Percentiles rank a stretch among this genome's conserved stretches.
These are phyloP conservation scores for Nakazawaea ishiwadae DNA, from an alignment of 805 yeast species.

Conservation along the genomic window DNA sequence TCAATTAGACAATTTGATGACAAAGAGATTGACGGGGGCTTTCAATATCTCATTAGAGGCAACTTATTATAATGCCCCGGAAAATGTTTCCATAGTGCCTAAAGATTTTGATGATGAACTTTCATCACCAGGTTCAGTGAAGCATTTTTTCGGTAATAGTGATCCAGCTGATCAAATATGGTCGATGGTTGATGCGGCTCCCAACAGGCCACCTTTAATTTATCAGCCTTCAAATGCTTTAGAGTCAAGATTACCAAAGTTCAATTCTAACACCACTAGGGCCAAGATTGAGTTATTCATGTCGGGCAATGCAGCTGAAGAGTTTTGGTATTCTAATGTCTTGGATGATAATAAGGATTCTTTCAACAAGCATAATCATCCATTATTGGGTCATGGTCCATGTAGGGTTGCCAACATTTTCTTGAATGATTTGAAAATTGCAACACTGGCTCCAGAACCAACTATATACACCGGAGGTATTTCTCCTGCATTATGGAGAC, in stretches of 20 bases:
- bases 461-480: conserved; percentile 78
- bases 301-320: conserved; percentile 77
- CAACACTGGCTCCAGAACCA: conserved; percentile 64
- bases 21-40: conserved; percentile 52
- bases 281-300: conserved; percentile 56
- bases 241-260: conserved; percentile 34
- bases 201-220: conserved; percentile 37
- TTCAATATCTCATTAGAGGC: conserved; percentile 51
- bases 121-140: conserved; percentile 16
- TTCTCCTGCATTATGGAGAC: conserved; percentile 77
- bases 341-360: conserved; percentile 40
- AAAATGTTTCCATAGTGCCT: conserved; percentile 12
- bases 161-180: conserved; percentile 34
- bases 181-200: conserved; percentile 28
- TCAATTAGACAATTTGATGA: conserved; percentile 62
- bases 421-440: conserved; percentile 54
- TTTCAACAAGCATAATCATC: conserved; percentile 35
- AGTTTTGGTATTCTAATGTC: conserved; percentile 72
- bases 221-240: conserved; percentile 39
- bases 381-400: conserved; percentile 63
- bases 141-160: conserved; percentile 23
- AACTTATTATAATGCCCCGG: conserved; percentile 38
- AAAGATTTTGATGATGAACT: conserved; percentile 16
- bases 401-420: conserved; percentile 61
- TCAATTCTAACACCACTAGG: conserved; percentile 54